These are phyloP conservation scores for Stagonosporopsis rhizophila DNA, from an alignment of 2,329 filamentous ascomycete species.

Conservation along the genomic window DNA sequence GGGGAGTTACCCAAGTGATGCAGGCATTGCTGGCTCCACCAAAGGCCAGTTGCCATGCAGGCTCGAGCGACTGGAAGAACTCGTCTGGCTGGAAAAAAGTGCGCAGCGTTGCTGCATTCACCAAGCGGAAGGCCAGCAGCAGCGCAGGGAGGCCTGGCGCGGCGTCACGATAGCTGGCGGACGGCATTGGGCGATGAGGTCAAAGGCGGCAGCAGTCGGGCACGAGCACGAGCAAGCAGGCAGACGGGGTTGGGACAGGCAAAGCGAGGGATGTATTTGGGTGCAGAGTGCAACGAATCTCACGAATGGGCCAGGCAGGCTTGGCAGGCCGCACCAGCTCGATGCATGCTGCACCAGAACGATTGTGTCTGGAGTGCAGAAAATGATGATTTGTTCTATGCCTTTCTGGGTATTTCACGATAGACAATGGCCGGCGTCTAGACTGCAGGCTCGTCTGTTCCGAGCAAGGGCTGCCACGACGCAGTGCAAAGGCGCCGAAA, in stretches of 20 bases:
- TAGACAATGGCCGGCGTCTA: slow-evolving; percentile 35
- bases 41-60: slow-evolving; percentile 89
- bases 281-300: slow-evolving; percentile 17
- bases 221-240: slow-evolving; percentile 31
- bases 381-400: slow-evolving; percentile 34
- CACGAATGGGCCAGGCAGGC: slow-evolving; percentile 18
- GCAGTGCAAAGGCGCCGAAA: slow-evolving; percentile 15
- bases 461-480: slow-evolving; percentile 12
- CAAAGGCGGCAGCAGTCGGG: slow-evolving; percentile 24
- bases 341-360: slow-evolving; percentile 30
- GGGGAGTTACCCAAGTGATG: slow-evolving; percentile 84
- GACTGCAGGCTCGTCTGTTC: slow-evolving; percentile 30
- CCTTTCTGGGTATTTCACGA: slow-evolving; percentile 46
- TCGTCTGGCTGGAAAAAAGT: slow-evolving; percentile 99
- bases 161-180: slow-evolving; percentile 42
- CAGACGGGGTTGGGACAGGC: slow-evolving; percentile 27
- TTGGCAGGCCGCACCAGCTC: slow-evolving; percentile 31
- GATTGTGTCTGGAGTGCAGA: slow-evolving; percentile 30
- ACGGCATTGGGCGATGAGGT: slow-evolving; percentile 42
- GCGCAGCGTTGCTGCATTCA: slow-evolving; percentile 78
- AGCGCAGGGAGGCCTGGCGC: slow-evolving; percentile 37
- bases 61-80: slow-evolving; percentile 94
- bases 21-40: slow-evolving; percentile 79
- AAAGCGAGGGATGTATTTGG: slow-evolving; percentile 26
- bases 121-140: slow-evolving; percentile 73